A percentile compares a stretch with the other conserved stretches of the same genome.
These are phyloP conservation scores for Begonia masoniana DNA, from an alignment of 306 rosid genomes.

Conservation along the genomic window DNA sequence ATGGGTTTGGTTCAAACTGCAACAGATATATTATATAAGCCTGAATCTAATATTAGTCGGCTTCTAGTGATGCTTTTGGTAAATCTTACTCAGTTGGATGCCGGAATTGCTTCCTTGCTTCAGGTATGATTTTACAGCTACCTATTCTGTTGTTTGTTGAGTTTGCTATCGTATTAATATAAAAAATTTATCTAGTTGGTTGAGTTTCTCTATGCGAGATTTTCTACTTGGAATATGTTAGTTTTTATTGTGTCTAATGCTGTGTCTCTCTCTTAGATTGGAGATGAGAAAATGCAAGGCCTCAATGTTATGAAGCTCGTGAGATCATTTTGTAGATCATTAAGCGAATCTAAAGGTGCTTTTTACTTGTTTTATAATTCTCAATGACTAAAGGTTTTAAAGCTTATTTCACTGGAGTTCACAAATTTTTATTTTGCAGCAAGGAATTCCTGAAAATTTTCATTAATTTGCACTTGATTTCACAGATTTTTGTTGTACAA, in stretches of 20 bases:
- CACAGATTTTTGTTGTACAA: not conserved
- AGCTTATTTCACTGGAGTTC: not conserved
- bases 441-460: too few species aligned
- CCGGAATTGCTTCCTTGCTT: conserved; percentile 52
- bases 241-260: conserved; percentile 2
- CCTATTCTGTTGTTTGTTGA: not conserved
- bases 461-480: too few species aligned
- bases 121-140: conserved; percentile 40
- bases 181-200: too few species aligned
- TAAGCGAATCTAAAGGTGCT: conserved; percentile 49
- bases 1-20: conserved; percentile 38
- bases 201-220: too few species aligned
- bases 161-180: not conserved
- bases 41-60: conserved; percentile 34
- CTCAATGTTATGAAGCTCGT: conserved; percentile 81
- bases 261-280: conserved; percentile 33
- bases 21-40: conserved; percentile 63
- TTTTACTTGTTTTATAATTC: conserved; percentile 10
- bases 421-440: not conserved
- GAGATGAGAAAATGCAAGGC: conserved; percentile 74
- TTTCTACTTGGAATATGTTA: not conserved
- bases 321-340: conserved; percentile 75
- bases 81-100: conserved; percentile 71
- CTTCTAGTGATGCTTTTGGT: conserved; percentile 89
- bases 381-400: not conserved